Evolutionary conservation across 176 grass and related monocot genomes (phyloP).

Genomic region (Ensete glaucum): DNA sequence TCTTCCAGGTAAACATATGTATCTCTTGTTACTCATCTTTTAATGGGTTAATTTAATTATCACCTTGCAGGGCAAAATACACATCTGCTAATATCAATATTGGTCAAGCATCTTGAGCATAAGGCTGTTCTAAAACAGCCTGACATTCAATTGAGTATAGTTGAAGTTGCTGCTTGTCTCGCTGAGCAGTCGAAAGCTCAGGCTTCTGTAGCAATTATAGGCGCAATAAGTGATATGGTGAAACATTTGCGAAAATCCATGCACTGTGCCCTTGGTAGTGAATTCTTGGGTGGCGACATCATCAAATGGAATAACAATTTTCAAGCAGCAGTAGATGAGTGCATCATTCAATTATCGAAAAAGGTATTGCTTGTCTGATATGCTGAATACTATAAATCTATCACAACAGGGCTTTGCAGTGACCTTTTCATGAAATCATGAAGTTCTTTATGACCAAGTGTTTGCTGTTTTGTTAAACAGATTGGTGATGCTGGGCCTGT

Average conservation of each 20-base stretch:
- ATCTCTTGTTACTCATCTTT: neutral
- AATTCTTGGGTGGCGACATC: constrained; percentile 40
- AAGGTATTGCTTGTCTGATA: constrained; percentile 44
- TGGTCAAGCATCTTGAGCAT: constrained; percentile 98
- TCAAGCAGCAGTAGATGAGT: constrained; percentile 67
- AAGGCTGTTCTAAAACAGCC: constrained; percentile 79
- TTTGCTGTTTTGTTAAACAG: constrained; percentile 37
- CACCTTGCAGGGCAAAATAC: constrained; percentile 62
- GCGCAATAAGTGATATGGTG: constrained; percentile 95
- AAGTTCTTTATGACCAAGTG: neutral
- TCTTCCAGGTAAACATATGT: neutral
- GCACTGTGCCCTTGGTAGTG: constrained; percentile 71
- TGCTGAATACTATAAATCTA: neutral
- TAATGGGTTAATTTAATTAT: constrained; percentile 18
- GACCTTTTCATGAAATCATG: neutral
- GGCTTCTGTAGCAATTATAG: constrained; percentile 74
- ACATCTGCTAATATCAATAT: constrained; percentile 71
- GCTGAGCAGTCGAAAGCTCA: constrained; percentile 67
- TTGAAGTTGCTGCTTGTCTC: constrained; percentile 69
- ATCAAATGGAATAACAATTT: constrained; percentile 76
- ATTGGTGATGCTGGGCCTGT: constrained; percentile 95
- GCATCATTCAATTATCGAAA: constrained; percentile 77
- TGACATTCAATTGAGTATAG: constrained; percentile 78
- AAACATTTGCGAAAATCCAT: constrained; percentile 89
- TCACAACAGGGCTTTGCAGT: neutral